Percentiles rank a stretch among this genome's conserved stretches.
These are phyloP conservation scores for Stevia rebaudiana DNA, from an alignment of 140 eudicot species.

Conservation along the genomic window DNA sequence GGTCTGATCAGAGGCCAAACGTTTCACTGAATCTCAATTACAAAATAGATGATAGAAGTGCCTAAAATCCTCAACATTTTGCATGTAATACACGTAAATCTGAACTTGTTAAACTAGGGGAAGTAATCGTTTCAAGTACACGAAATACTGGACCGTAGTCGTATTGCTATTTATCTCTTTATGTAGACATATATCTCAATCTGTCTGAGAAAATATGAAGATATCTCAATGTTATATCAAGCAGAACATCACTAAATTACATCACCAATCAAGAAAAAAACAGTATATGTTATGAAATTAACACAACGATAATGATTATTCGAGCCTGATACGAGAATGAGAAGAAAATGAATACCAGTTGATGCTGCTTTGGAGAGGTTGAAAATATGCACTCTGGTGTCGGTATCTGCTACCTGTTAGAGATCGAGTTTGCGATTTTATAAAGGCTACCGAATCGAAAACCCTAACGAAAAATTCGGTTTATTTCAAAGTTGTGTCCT, in stretches of 20 bases:
- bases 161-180: background rate
- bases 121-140: background rate
- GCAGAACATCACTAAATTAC: background rate
- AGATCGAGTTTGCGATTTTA: slow-evolving; percentile 19
- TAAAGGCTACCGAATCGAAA: slow-evolving; percentile 19
- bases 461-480: slow-evolving; percentile 12
- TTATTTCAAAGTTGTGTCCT: background rate
- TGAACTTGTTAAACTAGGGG: background rate
- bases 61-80: background rate
- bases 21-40: background rate
- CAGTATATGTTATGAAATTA: background rate
- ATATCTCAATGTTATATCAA: too few relatives aligned
- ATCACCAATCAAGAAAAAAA: background rate
- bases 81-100: background rate
- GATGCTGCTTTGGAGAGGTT: background rate
- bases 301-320: background rate
- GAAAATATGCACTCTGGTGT: slow-evolving; percentile 1
- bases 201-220: too few relatives aligned
- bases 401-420: background rate
- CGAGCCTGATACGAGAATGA: background rate
- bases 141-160: background rate
- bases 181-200: background rate
- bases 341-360: background rate
- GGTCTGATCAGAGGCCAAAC: background rate
- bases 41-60: background rate